phyloP scores from a whole-genome alignment of 805 yeast species.

The Priceomyces medius region DNA sequence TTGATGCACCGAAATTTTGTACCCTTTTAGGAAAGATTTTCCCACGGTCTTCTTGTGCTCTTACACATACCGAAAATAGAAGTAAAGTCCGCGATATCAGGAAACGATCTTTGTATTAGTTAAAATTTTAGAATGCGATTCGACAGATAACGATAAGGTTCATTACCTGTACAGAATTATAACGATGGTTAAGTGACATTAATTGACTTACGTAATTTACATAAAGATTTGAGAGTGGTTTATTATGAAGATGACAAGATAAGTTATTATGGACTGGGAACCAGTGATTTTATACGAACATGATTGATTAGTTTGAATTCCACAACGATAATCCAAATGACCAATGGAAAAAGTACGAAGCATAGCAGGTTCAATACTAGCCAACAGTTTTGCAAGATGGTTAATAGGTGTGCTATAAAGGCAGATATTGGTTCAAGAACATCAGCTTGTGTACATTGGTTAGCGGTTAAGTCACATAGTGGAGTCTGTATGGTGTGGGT shows the following conservation, averaged over 20 bases:
- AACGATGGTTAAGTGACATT: too few relatives aligned
- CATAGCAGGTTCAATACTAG: slow-evolving; percentile 17
- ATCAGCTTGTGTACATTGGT: slow-evolving; percentile 6
- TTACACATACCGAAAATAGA: background rate
- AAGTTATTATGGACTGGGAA: too few relatives aligned
- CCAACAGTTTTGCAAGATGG: slow-evolving; percentile 16
- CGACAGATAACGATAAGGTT: too few relatives aligned
- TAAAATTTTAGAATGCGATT: too few relatives aligned
- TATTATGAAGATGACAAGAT: too few relatives aligned
- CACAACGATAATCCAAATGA: slow-evolving; percentile 20
- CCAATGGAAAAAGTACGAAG: slow-evolving; percentile 20
- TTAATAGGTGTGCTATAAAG: slow-evolving; percentile 8
- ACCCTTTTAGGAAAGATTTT: background rate
- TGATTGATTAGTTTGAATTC: slow-evolving; percentile 13
- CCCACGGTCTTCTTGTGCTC: background rate
- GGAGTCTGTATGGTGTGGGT: slow-evolving; percentile 10
- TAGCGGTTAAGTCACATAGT: slow-evolving; percentile 6
- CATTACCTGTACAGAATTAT: too few relatives aligned
- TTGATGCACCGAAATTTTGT: background rate
- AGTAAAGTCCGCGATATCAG: background rate
- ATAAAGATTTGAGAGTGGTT: too few relatives aligned
- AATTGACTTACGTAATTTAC: too few relatives aligned
- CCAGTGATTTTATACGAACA: background rate
- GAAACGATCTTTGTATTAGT: too few relatives aligned
- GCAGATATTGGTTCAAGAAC: slow-evolving; percentile 2